phyloP scores from a whole-genome alignment of 345 rosid genomes.

The Carallia pectinifolia region DNA sequence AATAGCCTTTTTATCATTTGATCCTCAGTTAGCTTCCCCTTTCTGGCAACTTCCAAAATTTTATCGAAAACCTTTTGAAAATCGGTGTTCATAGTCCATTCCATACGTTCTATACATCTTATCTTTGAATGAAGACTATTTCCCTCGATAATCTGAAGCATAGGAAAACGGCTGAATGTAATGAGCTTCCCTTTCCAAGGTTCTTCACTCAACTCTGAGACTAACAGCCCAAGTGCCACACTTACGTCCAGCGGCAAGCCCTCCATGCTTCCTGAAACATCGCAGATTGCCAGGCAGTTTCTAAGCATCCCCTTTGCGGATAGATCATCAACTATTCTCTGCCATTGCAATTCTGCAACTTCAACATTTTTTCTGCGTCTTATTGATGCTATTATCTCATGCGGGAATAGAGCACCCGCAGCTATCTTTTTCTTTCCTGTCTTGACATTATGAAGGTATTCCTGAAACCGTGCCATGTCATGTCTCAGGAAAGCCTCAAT shows the following conservation, averaged over 20 bases:
- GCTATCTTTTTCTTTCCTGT: constrained; percentile 13
- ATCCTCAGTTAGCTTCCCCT: too few species aligned
- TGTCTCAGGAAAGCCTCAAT: constrained; percentile 10
- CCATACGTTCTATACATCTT: too few species aligned
- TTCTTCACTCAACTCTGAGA: constrained; percentile 12
- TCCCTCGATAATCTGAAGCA: background rate
- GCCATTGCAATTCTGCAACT: constrained; percentile 29
- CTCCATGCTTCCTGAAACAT: constrained; percentile 9
- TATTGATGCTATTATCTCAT: constrained; percentile 18
- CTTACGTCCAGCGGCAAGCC: constrained; percentile 7
- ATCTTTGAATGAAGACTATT: too few species aligned
- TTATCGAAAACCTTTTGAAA: too few species aligned
- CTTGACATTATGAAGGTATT: constrained; percentile 18
- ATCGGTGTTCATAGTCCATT: too few species aligned
- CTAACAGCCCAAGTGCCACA: constrained; percentile 6
- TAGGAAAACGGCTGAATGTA: constrained; percentile 5
- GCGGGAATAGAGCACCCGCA: constrained; percentile 22
- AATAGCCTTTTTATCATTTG: too few species aligned
- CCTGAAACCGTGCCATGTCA: constrained; percentile 13
- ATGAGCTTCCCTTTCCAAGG: constrained; percentile 16
- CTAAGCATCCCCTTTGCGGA: constrained; percentile 4
- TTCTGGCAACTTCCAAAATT: too few species aligned
- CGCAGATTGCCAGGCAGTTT: constrained; percentile 12
- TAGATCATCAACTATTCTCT: constrained; percentile 26
- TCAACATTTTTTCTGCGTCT: background rate